Base-by-base conservation (phyloP, 805 yeast species). In the Kluyveromyces nonfermentans region DNA sequence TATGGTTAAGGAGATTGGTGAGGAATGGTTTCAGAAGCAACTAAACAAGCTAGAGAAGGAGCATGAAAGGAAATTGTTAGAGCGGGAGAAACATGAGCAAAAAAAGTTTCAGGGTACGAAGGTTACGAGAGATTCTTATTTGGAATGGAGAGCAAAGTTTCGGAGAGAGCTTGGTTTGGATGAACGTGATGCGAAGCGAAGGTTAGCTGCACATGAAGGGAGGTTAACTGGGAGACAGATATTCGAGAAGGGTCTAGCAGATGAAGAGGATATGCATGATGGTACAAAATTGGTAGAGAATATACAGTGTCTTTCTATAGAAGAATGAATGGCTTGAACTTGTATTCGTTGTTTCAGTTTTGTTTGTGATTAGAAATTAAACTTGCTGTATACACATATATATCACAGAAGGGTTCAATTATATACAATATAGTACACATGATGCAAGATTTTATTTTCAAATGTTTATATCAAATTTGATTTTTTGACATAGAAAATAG, bases 61-160 rank as follows among this genome's bases (percentile, higher is more conserved):
- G 49, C 74, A 80, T 51, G 87, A 85, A 49, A 68, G 71, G 41
- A 74, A 73, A 49, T 64, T 83, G 16, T 67, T 72, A 41, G 79
- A 71, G 18, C 78, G 77, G 50, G 97, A 93, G 60, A 73, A 70
- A 53, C 81, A 82, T 62, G 96, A 88, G 59, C 95, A 87, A 60
- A 82, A 81, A 61, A 93, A 93, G 64, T 90, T 90, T 65, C 70
- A 72, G 34, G 98, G 98, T 31, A 93, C 97, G 1, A 77, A 83
- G 43, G 96, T 90, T 5, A 90, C 97, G 1, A 65, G 63, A 14
- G 95, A 85, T 52, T 71, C 82, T n/a, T 90, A 76, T 60, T 58
- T 60, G 2, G 70, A 62, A 37, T 90, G 98, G 98, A 72, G 95
- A 56, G 44, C 46, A 3, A 69, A 64, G 42, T 89, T 93, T 63